Base-by-base conservation (phyloP, 176 grass and related monocot species). In the Oryza brachyantha region DNA sequence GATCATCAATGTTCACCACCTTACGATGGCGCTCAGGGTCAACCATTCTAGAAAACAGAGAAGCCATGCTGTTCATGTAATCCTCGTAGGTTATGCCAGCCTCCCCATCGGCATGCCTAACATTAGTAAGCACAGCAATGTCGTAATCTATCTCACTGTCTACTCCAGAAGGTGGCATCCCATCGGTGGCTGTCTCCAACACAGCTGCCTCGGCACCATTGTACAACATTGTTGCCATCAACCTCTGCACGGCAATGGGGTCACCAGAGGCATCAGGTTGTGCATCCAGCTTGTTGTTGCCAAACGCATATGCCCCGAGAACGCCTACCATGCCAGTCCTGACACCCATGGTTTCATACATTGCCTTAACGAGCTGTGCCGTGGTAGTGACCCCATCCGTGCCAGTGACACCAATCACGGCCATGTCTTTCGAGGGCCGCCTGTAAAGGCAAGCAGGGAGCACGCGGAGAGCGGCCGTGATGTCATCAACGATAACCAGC, bases 1-100 rank as follows among this genome's bases (percentile, higher is more conserved):
- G 95, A 59, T 97, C 95, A 77, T 97, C 95, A 57, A 92, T 92
- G 70, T 97, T 97, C 50, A 97, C 91, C 28, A 97, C 85, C 75
- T 97, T 97, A 57, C 91, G 81, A 58, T 97, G 95, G 29, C 83
- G 87, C 81, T 88, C 88, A 34, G 95, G 95, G 12, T 94, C 87
- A 40, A 94, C 87, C 95, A 97, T 97, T 86, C 80, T 92, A 9
- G 87, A 68, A 79, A 97, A 97, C 36, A 94, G 61, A 67, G 79
- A 79, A 0, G 89, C 87, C 73, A 80, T 86, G 60, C 68, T 86
- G 86, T 80, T 88, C 76, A 89, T 92, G 83, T 94, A 97, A 74
- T 92, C 87, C 75, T 94, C 87, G 5, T 90, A 87, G 5, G 81
- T 86, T 63, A 88, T 86, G 67, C 48, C 52, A 81, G 38, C 82